Base-by-base conservation (phyloP, 306 rosid genomes). In the Quercus dentata region DNA sequence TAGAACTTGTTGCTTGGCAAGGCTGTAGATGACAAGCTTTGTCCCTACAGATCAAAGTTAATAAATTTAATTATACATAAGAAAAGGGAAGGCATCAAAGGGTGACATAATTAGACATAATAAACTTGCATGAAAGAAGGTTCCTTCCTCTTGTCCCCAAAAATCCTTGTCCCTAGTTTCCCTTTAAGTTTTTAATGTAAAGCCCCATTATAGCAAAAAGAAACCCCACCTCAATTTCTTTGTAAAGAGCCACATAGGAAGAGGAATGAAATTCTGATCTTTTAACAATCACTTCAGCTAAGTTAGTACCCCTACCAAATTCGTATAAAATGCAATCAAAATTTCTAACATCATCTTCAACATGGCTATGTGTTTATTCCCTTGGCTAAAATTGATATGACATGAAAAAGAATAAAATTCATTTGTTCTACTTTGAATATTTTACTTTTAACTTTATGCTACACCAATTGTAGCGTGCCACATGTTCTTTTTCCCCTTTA, bases 11-110 rank as follows among this genome's bases (percentile, higher is more conserved):
- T 77, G 56, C 61, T 55, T 20, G 38, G 74, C 86, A 94, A 79
- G 73, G 74, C 79, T 38, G 52, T n/a, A 51, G 87, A 28, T 64
- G 97, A 88, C 56, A 94, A 84, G 85, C 97, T 94, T 78, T 92
- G 84, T 12, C 99, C 99, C 97, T 94, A 51, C 79, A 83, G 54
- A 74, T 67, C 68, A 35, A 78, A 74, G 20, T 74, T 28, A 41
- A 74, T 21, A 69, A 61, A 31, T 64, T n/a, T 65, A 35, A 65
- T 30, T 8, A 62, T 55, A 41, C 52, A 62, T 17, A n/a, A 44
- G 41, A 25, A 25, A 71, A 35, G 19, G 49, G 51, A 54, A 51
- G 52, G 35, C 4, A 74, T 6, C 17, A 54, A 63, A 27, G 21
- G 44, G 44, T 14, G 10, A 15, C 41, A 28, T 28, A 62, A 14